Conservation (phyloP, 1,284 basidiomycete genomes). For the Athelia sp. region DNA sequence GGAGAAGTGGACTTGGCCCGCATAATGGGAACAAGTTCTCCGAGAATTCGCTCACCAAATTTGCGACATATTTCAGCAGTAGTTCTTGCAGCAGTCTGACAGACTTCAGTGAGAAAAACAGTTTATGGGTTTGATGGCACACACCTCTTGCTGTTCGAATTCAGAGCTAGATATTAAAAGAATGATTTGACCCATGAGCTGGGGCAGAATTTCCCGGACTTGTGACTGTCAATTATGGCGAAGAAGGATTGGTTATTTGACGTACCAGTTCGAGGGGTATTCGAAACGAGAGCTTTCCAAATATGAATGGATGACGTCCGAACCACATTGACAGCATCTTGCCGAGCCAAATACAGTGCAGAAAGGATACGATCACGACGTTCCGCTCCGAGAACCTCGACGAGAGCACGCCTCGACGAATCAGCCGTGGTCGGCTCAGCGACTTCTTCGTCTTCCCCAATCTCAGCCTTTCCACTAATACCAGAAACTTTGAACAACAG, state of each 20-base stretch:
- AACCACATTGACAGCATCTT: conserved; percentile 89
- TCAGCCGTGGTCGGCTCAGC: conserved; percentile 68
- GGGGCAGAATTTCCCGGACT: conserved; percentile 93
- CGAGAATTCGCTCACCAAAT: conserved; percentile 90
- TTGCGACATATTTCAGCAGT: conserved; percentile 90
- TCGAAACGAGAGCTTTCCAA: conserved; percentile 97
- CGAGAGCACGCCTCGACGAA: conserved; percentile 78
- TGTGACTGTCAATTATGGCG: conserved; percentile 10
- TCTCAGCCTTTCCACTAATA: conserved; percentile 86
- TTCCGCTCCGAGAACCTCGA: conserved; percentile 86
- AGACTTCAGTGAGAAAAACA: conserved; percentile 1
- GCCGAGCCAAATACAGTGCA: conserved; percentile 89
- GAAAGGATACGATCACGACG: conserved; percentile 89
- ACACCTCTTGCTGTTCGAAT: conserved; percentile 87
- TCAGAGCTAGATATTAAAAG: conserved; percentile 75
- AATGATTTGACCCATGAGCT: conserved; percentile 77
- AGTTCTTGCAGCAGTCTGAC: conserved; percentile 80
- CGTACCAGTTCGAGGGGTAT: conserved; percentile 77
- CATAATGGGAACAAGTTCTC: conserved; percentile 79
- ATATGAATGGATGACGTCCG: conserved; percentile 93
- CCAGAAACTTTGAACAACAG: conserved; percentile 97
- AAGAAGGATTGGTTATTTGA: background rate
- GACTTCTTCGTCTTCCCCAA: conserved; percentile 77
- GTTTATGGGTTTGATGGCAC: conserved; percentile 4
- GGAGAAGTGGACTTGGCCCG: conserved; percentile 66